These are phyloP conservation scores for Fusarium sarcochroum DNA, from an alignment of 2,329 filamentous ascomycete genomes.

Conservation along the genomic window DNA sequence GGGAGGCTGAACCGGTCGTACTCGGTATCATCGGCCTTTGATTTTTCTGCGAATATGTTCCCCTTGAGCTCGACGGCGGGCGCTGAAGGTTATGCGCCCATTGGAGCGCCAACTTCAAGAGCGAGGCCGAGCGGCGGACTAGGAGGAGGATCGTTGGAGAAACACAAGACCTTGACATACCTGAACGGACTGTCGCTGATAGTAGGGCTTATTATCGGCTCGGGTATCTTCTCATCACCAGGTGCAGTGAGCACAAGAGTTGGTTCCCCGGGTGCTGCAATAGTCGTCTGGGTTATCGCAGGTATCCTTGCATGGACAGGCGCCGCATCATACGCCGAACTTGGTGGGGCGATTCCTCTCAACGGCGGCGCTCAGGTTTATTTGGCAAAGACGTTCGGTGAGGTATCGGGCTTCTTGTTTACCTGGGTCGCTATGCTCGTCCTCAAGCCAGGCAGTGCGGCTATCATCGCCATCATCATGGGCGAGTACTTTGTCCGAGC, in stretches of 20 bases:
- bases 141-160: conserved; percentile 87
- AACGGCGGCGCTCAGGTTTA: conserved; percentile 97
- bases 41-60: conserved; percentile 94
- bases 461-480: conserved; percentile 98
- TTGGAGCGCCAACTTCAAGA: conserved; percentile 80
- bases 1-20: conserved; percentile 74
- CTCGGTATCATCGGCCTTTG: conserved; percentile 93
- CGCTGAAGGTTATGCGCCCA: conserved; percentile 82
- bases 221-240: conserved; percentile 95
- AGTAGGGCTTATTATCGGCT: conserved; percentile 93
- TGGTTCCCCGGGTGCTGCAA: conserved; percentile 88
- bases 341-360: conserved; percentile 94
- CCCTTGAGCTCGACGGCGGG: conserved; percentile 87
- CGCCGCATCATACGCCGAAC: conserved; percentile 92
- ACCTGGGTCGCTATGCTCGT: conserved; percentile 97
- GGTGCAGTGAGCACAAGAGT: conserved; percentile 93
- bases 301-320: conserved; percentile 97
- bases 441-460: conserved; percentile 91
- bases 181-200: conserved; percentile 93
- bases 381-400: conserved; percentile 95
- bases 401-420: conserved; percentile 92
- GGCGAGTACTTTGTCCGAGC: conserved; percentile 96
- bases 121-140: conserved; percentile 64
- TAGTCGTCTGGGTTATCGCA: conserved; percentile 93
- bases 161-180: conserved; percentile 95